Evolutionary conservation across 2,329 filamentous ascomycete genomes (phyloP).

Genomic region (Allantophomopsis lycopodina): DNA sequence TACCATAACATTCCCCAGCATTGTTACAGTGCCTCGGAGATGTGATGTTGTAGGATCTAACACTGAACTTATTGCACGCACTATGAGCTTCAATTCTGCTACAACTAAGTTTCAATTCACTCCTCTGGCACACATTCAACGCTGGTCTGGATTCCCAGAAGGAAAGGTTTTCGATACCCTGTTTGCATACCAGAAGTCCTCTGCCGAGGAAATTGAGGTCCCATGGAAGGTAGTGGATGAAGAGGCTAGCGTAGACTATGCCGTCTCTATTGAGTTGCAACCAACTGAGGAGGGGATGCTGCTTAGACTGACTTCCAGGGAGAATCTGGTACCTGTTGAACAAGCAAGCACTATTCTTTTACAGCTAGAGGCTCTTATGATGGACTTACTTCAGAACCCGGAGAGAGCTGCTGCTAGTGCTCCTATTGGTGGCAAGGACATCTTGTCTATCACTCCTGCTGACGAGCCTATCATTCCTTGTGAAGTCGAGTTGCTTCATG

Average conservation of each 20-base stretch:
- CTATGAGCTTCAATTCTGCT: conserved; percentile 51
- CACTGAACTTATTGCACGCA: conserved; percentile 38
- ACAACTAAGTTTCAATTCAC: conserved; percentile 60
- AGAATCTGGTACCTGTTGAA: conserved; percentile 47
- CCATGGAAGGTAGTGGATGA: conserved; percentile 53
- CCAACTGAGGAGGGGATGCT: conserved; percentile 33
- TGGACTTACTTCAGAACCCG: conserved; percentile 38
- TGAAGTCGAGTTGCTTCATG: conserved; percentile 52
- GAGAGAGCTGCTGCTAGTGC: conserved; percentile 17
- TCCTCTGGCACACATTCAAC: conserved; percentile 59
- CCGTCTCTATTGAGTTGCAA: conserved; percentile 69
- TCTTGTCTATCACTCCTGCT: conserved; percentile 56
- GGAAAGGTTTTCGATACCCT: conserved; percentile 69
- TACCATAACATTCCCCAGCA: conserved; percentile 57
- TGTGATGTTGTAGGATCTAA: conserved; percentile 41
- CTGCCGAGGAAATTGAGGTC: conserved; percentile 8
- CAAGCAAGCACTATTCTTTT: conserved; percentile 54
- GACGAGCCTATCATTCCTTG: conserved; percentile 35
- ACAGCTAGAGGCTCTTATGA: conserved; percentile 60
- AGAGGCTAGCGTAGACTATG: conserved; percentile 59
- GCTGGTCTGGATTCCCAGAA: conserved; percentile 51
- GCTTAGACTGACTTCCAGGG: conserved; percentile 48
- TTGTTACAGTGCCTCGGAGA: conserved; percentile 66
- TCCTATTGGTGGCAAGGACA: conserved; percentile 13
- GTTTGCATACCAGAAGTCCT: conserved; percentile 64